A percentile compares a stretch with the other conserved stretches of the same genome.
These are phyloP conservation scores for Marchantia polymorpha DNA, from an alignment of 225 moss, liverwort and hornwort species.

Conservation along the genomic window DNA sequence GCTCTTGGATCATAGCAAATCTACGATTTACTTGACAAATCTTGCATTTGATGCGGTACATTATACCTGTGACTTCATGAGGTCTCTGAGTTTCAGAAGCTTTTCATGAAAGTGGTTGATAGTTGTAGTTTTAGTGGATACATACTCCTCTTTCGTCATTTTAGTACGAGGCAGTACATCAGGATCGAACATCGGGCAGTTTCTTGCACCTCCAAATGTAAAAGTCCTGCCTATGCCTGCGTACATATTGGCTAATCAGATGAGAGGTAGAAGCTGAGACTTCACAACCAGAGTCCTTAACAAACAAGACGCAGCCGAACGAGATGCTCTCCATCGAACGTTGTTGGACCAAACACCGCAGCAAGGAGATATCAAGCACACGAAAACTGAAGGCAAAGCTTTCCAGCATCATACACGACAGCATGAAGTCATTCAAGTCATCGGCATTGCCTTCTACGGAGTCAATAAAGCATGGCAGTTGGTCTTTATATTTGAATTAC, in stretches of 20 bases:
- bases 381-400: no score
- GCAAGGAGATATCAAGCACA: no score
- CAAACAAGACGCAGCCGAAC: no score
- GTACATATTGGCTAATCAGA: background rate
- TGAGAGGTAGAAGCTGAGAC: no score
- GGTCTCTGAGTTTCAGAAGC: conserved; percentile 75
- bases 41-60: background rate
- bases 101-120: conserved; percentile 96
- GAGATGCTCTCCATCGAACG: background rate
- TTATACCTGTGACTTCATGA: conserved; percentile 84
- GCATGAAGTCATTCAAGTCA: no score
- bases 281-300: no score
- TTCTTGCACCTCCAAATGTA: conserved; percentile 79
- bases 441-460: no score
- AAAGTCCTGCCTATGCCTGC: conserved; percentile 83
- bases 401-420: no score
- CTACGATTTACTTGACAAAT: no score
- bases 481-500: no score
- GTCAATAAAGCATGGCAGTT: no score
- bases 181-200: conserved; percentile 74
- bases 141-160: conserved; percentile 65
- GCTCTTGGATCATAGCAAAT: no score
- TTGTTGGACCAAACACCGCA: background rate
- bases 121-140: conserved; percentile 54
- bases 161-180: conserved; percentile 55